phyloP scores from a whole-genome alignment of 495 filamentous ascomycete species.

The Daldinia decipiens region DNA sequence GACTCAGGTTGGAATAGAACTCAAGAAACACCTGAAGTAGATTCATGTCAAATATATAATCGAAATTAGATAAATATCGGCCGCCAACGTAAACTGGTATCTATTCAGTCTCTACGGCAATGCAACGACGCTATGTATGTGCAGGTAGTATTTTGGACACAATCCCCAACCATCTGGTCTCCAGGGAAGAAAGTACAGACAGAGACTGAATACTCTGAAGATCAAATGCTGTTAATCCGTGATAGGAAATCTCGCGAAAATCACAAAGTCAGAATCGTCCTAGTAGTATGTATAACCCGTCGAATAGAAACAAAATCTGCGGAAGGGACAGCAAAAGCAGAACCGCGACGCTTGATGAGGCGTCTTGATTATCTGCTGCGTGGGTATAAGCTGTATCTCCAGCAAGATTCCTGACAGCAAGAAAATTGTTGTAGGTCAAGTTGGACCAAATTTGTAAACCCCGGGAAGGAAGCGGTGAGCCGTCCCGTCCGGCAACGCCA shows the following conservation, averaged over 20 bases:
- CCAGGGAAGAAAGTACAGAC: slow-evolving; percentile 30
- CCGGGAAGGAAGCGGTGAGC: slow-evolving; percentile 17
- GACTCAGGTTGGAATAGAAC: background rate
- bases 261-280: slow-evolving; percentile 22
- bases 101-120: slow-evolving; percentile 32
- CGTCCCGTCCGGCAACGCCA: slow-evolving; percentile 26
- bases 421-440: slow-evolving; percentile 38
- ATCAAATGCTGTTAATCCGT: slow-evolving; percentile 28
- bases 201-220: slow-evolving; percentile 18
- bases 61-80: background rate
- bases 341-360: slow-evolving; percentile 10
- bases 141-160: slow-evolving; percentile 35
- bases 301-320: slow-evolving; percentile 30
- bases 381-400: slow-evolving; percentile 42
- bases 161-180: slow-evolving; percentile 30
- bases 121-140: slow-evolving; percentile 35
- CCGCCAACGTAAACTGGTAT: slow-evolving; percentile 14
- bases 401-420: slow-evolving; percentile 36
- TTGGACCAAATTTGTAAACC: slow-evolving; percentile 33
- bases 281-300: slow-evolving; percentile 21
- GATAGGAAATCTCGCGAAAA: slow-evolving; percentile 22
- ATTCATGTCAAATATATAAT: background rate
- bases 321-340: slow-evolving; percentile 32
- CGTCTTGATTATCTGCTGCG: slow-evolving; percentile 20
- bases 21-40: background rate